Percentiles rank a stretch among this genome's conserved stretches.
Conservation (phyloP, 2,329 filamentous ascomycete species). For the Cladosporium colombiae region DNA sequence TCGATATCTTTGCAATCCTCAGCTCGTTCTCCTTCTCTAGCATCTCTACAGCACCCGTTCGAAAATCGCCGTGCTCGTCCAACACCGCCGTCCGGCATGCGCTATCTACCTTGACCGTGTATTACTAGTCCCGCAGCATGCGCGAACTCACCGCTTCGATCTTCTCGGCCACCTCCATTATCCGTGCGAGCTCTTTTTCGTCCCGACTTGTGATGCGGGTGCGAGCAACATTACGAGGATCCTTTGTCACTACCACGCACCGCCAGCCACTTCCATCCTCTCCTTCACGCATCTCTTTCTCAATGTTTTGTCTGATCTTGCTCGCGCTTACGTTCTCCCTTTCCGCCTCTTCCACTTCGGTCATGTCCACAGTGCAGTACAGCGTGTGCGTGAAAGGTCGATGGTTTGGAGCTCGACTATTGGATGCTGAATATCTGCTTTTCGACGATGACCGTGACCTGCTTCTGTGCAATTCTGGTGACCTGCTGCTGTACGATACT, state of each 20-base stretch:
- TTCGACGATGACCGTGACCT: not conserved
- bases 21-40: constrained; percentile 21
- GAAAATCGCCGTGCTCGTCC: constrained; percentile 11
- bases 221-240: constrained; percentile 7
- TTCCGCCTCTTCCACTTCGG: constrained; percentile 20
- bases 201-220: constrained; percentile 14
- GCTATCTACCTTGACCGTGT: constrained; percentile 21
- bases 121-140: constrained; percentile 19
- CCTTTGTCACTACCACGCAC: constrained; percentile 20
- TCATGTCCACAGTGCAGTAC: constrained; percentile 20
- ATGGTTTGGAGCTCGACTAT: not conserved
- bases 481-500: constrained; percentile 15
- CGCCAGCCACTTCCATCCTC: constrained; percentile 11
- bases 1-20: constrained; percentile 2
- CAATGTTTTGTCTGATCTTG: constrained; percentile 10
- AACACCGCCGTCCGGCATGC: constrained; percentile 17
- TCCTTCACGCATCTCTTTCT: constrained; percentile 18
- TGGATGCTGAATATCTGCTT: not conserved
- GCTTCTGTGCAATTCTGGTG: not conserved
- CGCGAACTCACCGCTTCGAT: not conserved
- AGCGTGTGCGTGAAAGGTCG: constrained; percentile 12
- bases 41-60: not conserved
- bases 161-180: constrained; percentile 17
- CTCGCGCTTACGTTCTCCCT: constrained; percentile 11
- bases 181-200: constrained; percentile 5